phyloP scores from a whole-genome alignment of 768 basidiomycete species.

The Mrakia blollopis region DNA sequence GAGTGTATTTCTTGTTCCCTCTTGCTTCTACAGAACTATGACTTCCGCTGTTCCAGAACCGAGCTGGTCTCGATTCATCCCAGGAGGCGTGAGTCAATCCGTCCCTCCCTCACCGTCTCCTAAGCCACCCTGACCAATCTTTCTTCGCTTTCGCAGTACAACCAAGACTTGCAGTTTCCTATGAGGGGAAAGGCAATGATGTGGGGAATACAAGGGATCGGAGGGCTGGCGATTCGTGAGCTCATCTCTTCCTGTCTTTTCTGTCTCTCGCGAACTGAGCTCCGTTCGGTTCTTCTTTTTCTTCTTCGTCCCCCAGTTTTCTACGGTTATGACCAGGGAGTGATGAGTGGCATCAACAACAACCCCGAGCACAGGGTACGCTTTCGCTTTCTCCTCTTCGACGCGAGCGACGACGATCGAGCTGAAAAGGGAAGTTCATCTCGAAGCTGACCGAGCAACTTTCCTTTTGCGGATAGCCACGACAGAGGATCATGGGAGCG shows the following conservation, averaged over 20 bases:
- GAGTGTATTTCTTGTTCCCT: not conserved
- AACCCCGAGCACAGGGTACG: not conserved
- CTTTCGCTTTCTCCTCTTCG: not conserved
- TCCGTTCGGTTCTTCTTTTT: no score
- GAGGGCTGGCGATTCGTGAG: conserved; percentile 22
- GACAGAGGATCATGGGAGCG: not conserved
- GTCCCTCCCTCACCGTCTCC: no score
- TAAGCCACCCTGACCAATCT: not conserved
- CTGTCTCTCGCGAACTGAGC: no score
- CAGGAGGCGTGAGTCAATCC: no score
- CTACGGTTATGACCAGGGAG: conserved; percentile 30
- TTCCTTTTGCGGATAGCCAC: no score
- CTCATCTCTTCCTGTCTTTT: not conserved
- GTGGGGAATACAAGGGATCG: conserved; percentile 18
- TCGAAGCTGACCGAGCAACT: not conserved
- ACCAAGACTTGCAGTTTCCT: conserved; percentile 12
- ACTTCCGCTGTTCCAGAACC: no score
- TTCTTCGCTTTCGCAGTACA: not conserved
- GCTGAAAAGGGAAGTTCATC: no score
- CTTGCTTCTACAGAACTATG: no score
- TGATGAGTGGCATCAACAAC: conserved; percentile 29
- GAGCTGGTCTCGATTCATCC: not conserved
- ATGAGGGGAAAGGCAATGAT: conserved; percentile 27
- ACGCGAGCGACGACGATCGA: not conserved
- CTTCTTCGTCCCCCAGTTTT: not conserved